Conservation (phyloP, 176 grass and related monocot species). For the Otatea glauca region DNA sequence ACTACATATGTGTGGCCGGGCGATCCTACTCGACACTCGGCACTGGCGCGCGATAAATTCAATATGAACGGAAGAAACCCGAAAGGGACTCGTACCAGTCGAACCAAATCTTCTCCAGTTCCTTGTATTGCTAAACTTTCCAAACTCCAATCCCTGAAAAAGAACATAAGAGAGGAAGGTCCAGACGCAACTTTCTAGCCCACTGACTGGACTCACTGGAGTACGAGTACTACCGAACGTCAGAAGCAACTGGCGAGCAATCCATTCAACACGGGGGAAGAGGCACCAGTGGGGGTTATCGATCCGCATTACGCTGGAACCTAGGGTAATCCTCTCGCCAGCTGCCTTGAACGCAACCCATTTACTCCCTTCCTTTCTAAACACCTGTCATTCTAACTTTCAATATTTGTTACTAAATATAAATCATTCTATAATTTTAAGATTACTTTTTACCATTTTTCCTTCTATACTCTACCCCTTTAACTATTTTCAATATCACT, state of each 20-base stretch:
- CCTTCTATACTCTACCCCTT: no score
- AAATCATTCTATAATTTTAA: no score
- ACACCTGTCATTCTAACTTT: no score
- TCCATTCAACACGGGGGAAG: conserved; percentile 18
- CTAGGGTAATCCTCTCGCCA: background rate
- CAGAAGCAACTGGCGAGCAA: background rate
- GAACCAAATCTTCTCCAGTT: background rate
- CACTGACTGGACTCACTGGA: background rate
- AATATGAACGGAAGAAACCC: conserved; percentile 26
- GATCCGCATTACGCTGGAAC: background rate
- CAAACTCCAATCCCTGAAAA: background rate
- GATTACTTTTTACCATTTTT: no score
- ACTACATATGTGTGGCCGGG: background rate
- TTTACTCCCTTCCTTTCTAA: background rate
- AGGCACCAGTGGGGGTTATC: background rate
- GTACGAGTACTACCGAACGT: background rate
- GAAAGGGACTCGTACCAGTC: background rate
- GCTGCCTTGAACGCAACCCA: background rate
- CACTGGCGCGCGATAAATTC: background rate
- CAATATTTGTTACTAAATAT: no score
- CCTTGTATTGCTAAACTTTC: background rate
- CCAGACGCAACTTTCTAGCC: background rate
- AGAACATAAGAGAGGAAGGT: background rate
- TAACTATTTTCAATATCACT: no score
- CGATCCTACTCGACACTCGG: background rate